Evolutionary conservation across 305 asterid genomes (phyloP), one percentile per base, ranked within the genome.

Genomic region (Striga hermonthica): DNA sequence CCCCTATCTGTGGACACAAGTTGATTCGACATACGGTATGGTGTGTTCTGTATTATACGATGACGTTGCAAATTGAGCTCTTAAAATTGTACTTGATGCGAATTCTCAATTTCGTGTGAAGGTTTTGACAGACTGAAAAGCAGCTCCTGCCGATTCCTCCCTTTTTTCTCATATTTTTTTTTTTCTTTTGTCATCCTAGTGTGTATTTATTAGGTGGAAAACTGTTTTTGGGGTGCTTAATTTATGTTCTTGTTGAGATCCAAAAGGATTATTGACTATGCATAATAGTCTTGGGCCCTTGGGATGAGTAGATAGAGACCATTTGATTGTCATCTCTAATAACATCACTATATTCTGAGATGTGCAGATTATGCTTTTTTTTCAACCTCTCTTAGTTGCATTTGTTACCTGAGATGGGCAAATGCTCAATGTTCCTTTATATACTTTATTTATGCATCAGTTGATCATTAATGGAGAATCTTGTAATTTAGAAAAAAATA

Each of bases 1-100:
- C 81, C 93, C 22, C 72, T 82, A 55, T 36, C 76, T 0, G 45
- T 80, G 52, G 96, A 84, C 73, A 72, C 86, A 54, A 79, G 64
- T 74, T 86, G 74, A 82, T 61, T 22, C 64, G 28, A 56, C 45
- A n/a, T 8, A 58, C 6, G 80, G 84, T 76, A 77, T 45, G 78
- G 5, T 66, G 49, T 44, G 6, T 57, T n/a, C 34, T 57, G 15
- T 37, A 48, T 58, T 50, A 16, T 59, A 60, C 39, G 12, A 13
- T 67, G 36, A 66, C 57, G 66, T 79, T 50, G 16, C 39, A 22
- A 15, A 56, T 67, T 41, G 6, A 66, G 65, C 53, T 68, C 15
- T 22, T 57, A 60, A 49, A 44, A 47, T 28, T 56, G 14, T 43
- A 41, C 71, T 66, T 49, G n/a, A 68, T 67, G 22, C 31, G 11